These are phyloP conservation scores for Skeletonema tropicum DNA, from an alignment of 108 stramenopile species.

Conservation along the genomic window DNA sequence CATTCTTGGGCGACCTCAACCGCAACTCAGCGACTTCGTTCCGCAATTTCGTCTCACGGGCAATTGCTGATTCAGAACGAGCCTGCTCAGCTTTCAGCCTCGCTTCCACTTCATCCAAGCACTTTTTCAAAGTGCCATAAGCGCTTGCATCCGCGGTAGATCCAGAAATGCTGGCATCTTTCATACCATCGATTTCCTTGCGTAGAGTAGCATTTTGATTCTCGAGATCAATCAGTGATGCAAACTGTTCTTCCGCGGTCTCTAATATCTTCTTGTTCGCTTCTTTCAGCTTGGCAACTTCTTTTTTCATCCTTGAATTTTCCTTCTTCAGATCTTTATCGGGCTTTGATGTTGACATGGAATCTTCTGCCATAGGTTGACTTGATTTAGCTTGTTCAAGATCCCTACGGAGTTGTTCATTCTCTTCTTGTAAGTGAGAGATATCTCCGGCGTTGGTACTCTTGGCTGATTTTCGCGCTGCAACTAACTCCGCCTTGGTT, in stretches of 20 bases:
- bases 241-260: conserved; percentile 43
- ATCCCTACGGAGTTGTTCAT: conserved; percentile 36
- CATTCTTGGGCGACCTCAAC: not conserved
- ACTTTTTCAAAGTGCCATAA: conserved; percentile 6
- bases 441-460: not conserved
- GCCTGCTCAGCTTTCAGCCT: conserved; percentile 24
- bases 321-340: conserved; percentile 25
- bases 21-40: conserved; percentile 23
- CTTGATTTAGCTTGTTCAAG: conserved; percentile 12
- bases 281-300: conserved; percentile 49
- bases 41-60: conserved; percentile 26
- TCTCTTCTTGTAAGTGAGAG: conserved; percentile 40
- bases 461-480: conserved; percentile 9
- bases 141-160: conserved; percentile 23
- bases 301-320: conserved; percentile 36
- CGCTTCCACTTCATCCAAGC: conserved; percentile 17
- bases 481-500: conserved; percentile 6
- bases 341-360: not conserved
- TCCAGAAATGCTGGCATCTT: conserved; percentile 9
- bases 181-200: conserved; percentile 22
- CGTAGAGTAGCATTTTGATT: conserved; percentile 32
- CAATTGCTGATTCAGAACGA: conserved; percentile 27
- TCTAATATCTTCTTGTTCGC: conserved; percentile 46
- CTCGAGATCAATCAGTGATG: conserved; percentile 28
- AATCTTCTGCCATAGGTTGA: not conserved